Conservation (phyloP, 2,329 filamentous ascomycete genomes). For the Aspergillus sp. region DNA sequence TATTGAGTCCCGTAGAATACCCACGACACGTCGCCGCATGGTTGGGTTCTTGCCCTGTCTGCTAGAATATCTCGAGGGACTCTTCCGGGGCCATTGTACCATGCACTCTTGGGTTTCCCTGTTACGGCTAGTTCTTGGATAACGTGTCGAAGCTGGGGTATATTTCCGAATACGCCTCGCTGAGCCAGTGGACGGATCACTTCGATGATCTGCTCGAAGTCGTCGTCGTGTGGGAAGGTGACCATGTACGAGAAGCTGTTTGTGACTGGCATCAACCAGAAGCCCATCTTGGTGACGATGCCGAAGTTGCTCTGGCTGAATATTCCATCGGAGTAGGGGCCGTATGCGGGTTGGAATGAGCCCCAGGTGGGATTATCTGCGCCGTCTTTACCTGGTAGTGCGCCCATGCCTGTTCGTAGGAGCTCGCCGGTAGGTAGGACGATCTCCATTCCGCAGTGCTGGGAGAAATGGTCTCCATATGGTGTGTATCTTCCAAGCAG, state of each 20-base stretch:
- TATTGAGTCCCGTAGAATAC: background rate
- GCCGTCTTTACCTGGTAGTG: slow-evolving; percentile 14
- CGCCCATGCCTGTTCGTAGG: slow-evolving; percentile 50
- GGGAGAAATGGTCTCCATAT: slow-evolving; percentile 41
- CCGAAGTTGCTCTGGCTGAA: slow-evolving; percentile 55
- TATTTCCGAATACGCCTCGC: background rate
- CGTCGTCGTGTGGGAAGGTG: slow-evolving; percentile 44
- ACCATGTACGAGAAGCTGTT: slow-evolving; percentile 40
- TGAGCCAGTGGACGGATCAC: slow-evolving; percentile 36
- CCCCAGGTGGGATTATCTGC: background rate
- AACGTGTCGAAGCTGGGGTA: background rate
- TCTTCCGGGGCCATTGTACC: background rate
- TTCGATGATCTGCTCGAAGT: slow-evolving; percentile 45
- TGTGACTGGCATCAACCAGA: slow-evolving; percentile 56
- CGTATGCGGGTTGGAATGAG: slow-evolving; percentile 12
- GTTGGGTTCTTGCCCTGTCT: background rate
- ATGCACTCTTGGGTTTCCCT: background rate
- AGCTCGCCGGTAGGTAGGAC: slow-evolving; percentile 49
- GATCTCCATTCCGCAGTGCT: slow-evolving; percentile 47
- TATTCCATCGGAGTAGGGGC: slow-evolving; percentile 44
- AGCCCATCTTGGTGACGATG: slow-evolving; percentile 57
- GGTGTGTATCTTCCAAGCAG: slow-evolving; percentile 44
- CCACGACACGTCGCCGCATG: background rate
- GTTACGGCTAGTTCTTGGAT: background rate
- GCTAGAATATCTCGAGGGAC: background rate